These are phyloP conservation scores for Vitis rotundifolia DNA, from an alignment of 164 flowering plant species.

Conservation along the genomic window DNA sequence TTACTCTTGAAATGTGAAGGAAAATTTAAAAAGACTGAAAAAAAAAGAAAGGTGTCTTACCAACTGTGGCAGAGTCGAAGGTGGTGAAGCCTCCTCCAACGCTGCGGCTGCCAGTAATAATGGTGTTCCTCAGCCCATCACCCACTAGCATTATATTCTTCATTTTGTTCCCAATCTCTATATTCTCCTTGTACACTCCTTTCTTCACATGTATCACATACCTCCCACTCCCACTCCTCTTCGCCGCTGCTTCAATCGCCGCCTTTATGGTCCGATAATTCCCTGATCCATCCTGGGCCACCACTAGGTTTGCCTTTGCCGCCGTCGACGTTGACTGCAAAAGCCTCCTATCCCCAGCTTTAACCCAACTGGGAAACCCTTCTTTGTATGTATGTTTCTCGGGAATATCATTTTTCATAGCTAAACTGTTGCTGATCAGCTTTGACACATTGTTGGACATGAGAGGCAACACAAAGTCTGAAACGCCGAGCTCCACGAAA, in stretches of 20 bases:
- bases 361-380: slow-evolving; percentile 37
- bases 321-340: slow-evolving; percentile 20
- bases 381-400: neutral
- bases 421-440: slow-evolving; percentile 49
- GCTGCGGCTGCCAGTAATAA: slow-evolving; percentile 56
- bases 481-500: slow-evolving; percentile 37
- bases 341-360: slow-evolving; percentile 30
- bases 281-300: slow-evolving; percentile 51
- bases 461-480: slow-evolving; percentile 30
- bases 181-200: slow-evolving; percentile 50
- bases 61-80: slow-evolving; percentile 56
- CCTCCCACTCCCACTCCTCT: slow-evolving; percentile 34
- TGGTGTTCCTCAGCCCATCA: slow-evolving; percentile 49
- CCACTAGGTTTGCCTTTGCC: slow-evolving; percentile 30
- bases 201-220: slow-evolving; percentile 47
- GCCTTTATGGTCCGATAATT: slow-evolving; percentile 28
- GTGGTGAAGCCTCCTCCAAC: slow-evolving; percentile 56
- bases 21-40: neutral
- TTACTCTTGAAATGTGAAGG: too few species aligned
- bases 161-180: slow-evolving; percentile 34
- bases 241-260: slow-evolving; percentile 40
- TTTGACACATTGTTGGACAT: slow-evolving; percentile 45
- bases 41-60: slow-evolving; percentile 30
- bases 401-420: slow-evolving; percentile 22
- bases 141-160: slow-evolving; percentile 59